These are phyloP conservation scores for Phytophthora pluvialis DNA, from an alignment of 352 stramenopile genomes.

Conservation along the genomic window DNA sequence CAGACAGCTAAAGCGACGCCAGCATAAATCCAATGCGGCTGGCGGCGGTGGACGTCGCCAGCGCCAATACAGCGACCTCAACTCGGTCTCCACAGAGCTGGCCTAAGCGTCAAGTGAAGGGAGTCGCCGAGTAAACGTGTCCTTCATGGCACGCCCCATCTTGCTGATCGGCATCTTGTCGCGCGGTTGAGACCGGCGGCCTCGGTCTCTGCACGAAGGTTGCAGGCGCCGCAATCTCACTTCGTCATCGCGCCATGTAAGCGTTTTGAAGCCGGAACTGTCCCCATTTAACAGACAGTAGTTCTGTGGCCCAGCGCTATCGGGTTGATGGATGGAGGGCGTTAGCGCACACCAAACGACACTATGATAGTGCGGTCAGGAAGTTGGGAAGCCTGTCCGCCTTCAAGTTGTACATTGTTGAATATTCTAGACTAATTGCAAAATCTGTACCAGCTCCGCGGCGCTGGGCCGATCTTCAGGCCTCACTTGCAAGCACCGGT, in stretches of 20 bases:
- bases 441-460: slow-evolving; percentile 29
- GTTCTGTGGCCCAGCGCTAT: slow-evolving; percentile 19
- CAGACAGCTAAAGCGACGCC: slow-evolving; percentile 1
- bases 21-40: slow-evolving; percentile 3
- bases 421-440: slow-evolving; percentile 9
- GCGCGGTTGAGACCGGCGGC: slow-evolving; percentile 7
- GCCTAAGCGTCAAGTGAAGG: slow-evolving; percentile 7
- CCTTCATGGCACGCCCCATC: background rate
- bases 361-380: slow-evolving; percentile 9
- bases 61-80: background rate
- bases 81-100: background rate
- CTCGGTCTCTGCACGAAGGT: slow-evolving; percentile 21
- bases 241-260: slow-evolving; percentile 14
- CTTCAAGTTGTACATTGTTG: slow-evolving; percentile 1
- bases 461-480: slow-evolving; percentile 39
- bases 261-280: slow-evolving; percentile 24
- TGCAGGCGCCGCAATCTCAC: slow-evolving; percentile 22
- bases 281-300: background rate
- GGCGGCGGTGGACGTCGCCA: background rate
- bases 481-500: slow-evolving; percentile 37
- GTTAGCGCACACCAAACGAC: slow-evolving; percentile 26
- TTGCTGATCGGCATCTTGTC: slow-evolving; percentile 13
- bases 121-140: background rate
- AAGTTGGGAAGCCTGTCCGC: background rate
- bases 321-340: background rate